A percentile compares a stretch with the other conserved stretches of the same genome.
phyloP scores from a whole-genome alignment of 2,329 filamentous ascomycete species.

The Ascocoryne sarcoides region DNA sequence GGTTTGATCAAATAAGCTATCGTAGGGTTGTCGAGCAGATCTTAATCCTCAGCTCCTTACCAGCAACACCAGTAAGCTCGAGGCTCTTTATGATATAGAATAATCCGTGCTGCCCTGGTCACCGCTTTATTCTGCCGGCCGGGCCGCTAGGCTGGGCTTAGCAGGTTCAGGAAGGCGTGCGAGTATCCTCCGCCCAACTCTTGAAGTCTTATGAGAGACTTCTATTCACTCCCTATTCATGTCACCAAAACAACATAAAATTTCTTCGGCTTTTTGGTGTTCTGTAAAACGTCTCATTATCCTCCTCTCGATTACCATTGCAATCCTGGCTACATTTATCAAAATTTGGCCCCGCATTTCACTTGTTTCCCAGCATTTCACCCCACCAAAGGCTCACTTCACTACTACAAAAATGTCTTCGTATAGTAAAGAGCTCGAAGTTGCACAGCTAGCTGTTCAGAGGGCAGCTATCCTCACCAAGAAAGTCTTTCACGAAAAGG shows the following conservation, averaged over 20 bases:
- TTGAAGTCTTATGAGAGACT: no score
- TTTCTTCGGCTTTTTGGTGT: no score
- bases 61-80: no score
- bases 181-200: no score
- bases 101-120: background rate
- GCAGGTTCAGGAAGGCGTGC: no score
- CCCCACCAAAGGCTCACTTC: constrained; percentile 13
- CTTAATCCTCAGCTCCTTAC: no score
- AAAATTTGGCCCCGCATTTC: constrained; percentile 24
- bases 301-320: constrained; percentile 19
- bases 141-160: no score
- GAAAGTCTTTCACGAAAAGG: constrained; percentile 74
- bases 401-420: constrained; percentile 28
- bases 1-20: no score
- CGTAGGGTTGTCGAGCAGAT: no score
- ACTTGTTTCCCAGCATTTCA: constrained; percentile 24
- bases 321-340: constrained; percentile 24
- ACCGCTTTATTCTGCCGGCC: background rate
- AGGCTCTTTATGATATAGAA: no score
- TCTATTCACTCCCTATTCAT: no score
- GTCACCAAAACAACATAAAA: no score
- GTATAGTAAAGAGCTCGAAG: constrained; percentile 70
- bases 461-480: constrained; percentile 69
- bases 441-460: constrained; percentile 84
- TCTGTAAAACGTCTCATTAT: constrained; percentile 14